Percentiles rank a stretch among this genome's conserved stretches.
Conservation (phyloP, 768 basidiomycete species). For the Amanita brunnescens region DNA sequence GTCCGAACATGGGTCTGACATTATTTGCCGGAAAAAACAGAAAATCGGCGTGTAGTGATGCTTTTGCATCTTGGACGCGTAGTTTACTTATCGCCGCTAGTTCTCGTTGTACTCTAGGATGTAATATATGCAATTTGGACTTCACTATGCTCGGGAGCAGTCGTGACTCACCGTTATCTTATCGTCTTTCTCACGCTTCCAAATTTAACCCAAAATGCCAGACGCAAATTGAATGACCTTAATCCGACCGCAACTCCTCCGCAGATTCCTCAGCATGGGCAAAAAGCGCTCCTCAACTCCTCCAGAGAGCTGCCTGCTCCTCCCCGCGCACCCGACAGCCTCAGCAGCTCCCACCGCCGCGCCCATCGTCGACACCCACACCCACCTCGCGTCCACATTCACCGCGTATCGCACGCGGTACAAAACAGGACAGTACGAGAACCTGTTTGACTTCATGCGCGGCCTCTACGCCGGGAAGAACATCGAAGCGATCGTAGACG, state of each 20-base stretch:
- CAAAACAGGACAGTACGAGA: slow-evolving; percentile 40
- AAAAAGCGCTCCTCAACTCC: slow-evolving; percentile 31
- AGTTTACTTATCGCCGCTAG: too few relatives aligned
- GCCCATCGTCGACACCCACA: slow-evolving; percentile 75
- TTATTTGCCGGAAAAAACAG: neutral
- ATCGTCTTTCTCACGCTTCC: neutral
- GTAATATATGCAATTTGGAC: too few relatives aligned
- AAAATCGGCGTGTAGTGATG: neutral
- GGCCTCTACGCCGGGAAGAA: slow-evolving; percentile 48
- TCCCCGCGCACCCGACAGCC: slow-evolving; percentile 21
- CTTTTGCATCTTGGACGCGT: too few relatives aligned
- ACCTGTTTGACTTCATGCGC: slow-evolving; percentile 63
- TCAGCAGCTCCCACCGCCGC: slow-evolving; percentile 30
- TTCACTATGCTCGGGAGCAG: neutral
- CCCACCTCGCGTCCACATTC: slow-evolving; percentile 73
- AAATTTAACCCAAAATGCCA: too few relatives aligned
- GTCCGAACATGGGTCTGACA: neutral
- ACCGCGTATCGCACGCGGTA: slow-evolving; percentile 54
- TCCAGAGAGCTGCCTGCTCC: slow-evolving; percentile 26
- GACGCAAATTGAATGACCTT: too few relatives aligned
- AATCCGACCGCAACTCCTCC: neutral
- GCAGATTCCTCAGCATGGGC: slow-evolving; percentile 21
- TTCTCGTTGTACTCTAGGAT: neutral
- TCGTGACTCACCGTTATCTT: neutral
- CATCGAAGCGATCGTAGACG: slow-evolving; percentile 68